Evolutionary conservation across 2,329 filamentous ascomycete species (phyloP), one percentile per base, ranked within the genome.

Genomic region (Leptodontidium sp.): DNA sequence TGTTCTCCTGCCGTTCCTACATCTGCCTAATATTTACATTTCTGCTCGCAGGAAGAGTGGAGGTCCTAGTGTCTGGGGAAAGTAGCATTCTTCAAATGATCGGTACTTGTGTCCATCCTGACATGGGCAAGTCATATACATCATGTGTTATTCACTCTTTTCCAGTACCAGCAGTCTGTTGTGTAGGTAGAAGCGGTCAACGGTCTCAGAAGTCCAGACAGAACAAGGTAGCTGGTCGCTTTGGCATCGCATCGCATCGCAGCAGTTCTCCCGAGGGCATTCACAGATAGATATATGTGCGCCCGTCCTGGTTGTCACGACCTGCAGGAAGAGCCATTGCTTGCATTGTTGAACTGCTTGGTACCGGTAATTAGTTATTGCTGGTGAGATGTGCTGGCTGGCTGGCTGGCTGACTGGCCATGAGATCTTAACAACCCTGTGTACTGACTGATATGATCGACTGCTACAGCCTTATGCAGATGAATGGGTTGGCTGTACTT

Each of bases 391-490:
- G 78, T 91, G 92, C 77, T 93, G 26, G 29, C 29, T 32, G 29
- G 24, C 26, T n/a, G 1, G 45, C 45, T n/a, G 29, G 24, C 26
- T n/a, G 1, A 15, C 45, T n/a, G 14, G 47, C n/a, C 17, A 50
- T 11, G 21, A 50, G n/a, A 45, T 14, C n/a, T 14, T 17, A 45
- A 45, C n/a, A 35, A 45, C 45, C 12, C 6, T 9, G 15, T n/a
- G 35, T 26, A 45, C 26, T n/a, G 15, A n/a, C n/a, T 89, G 71
- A 94, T 92, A 68, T 97, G 89, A 79, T 96, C 92, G 24, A 92
- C 92, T 63, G 93, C 12, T 29, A 43, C 72, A 72, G 72, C 72
- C 72, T 72, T 71, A 69, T 61, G 65, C 50, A 70, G 49, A 70
- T 64, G 67, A 64, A 12, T 50, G 9, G 70, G 55, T 35, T 45